Base-by-base conservation (phyloP, 345 rosid genomes). In the Iberis pinnata region DNA sequence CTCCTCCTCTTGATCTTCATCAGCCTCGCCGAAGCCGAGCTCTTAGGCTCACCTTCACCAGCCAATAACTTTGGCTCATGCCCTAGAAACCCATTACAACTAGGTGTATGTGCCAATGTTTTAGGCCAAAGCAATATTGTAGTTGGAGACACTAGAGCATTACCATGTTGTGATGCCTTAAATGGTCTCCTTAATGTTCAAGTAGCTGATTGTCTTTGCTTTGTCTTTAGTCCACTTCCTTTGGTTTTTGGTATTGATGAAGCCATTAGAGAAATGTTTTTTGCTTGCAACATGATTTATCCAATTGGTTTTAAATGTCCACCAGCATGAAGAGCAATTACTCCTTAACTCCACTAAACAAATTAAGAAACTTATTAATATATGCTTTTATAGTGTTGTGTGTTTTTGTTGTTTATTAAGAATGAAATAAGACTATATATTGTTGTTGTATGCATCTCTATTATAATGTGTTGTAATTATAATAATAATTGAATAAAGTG, bases 271-370 rank as follows among this genome's bases (percentile, higher is more conserved):
- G 11, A 7, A 36, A 51, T 65, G 7, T 49, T 65, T 24, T 65
- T 57, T 18, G 64, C 59, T 43, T 65, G 70, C 17, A 65, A 65
- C 12, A 49, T 14, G 53, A 9, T 11, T 18, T 58, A 57, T 38
- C 70, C 64, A 8, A 65, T 65, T 8, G 70, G 70, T 7, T 65
- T 65, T 43, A 59, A 50, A 47, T 65, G 70, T 51, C 70, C 70
- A 32, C 62, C 69, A 13, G 5, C 51, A 20, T 7, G 35, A 49
- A 14, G 57, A 31, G n/a, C 12, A 16, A 27, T 8, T 22, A 12
- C 9, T 27, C 56, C 62, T 47, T 38, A 38, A 63, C 33, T 26
- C 14, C 18, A 26, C 44, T 33, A 27, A 9, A 18, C 8, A 22
- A 18, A 10, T n/a, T n/a, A n/a, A n/a, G 20, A 43, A 25, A 44